A percentile compares a stretch with the other conserved stretches of the same genome.
Evolutionary conservation across 2,329 filamentous ascomycete species (phyloP).

Genomic region (Ophiosphaerella herpotricha): DNA sequence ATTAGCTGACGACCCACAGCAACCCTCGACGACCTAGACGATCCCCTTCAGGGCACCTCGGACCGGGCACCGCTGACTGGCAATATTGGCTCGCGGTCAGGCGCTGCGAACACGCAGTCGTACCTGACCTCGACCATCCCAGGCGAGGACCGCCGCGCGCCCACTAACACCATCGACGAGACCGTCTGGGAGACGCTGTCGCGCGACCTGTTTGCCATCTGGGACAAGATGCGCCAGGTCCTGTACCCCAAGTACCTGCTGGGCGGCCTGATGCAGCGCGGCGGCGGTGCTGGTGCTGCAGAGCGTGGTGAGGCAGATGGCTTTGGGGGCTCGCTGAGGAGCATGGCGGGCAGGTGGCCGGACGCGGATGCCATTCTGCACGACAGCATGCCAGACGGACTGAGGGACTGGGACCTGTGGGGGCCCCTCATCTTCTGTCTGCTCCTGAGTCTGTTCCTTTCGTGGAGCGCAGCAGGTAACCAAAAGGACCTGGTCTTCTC

Average conservation of each 20-base stretch:
- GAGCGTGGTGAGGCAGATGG: constrained; percentile 59
- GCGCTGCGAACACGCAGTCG: constrained; percentile 65
- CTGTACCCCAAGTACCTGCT: constrained; percentile 95
- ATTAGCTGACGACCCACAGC: constrained; percentile 54
- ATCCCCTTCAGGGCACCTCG: constrained; percentile 72
- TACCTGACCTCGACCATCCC: constrained; percentile 89
- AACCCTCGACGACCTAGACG: constrained; percentile 90
- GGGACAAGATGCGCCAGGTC: constrained; percentile 98
- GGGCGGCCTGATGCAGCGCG: constrained; percentile 64
- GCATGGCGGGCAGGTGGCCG: constrained; percentile 66
- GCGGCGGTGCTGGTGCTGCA: constrained; percentile 62
- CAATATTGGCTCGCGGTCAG: constrained; percentile 67
- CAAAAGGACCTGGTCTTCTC: constrained; percentile 92
- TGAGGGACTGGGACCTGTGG: constrained; percentile 98
- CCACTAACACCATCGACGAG: constrained; percentile 95
- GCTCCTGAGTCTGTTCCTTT: constrained; percentile 83
- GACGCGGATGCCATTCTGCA: constrained; percentile 69
- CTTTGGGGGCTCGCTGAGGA: constrained; percentile 54
- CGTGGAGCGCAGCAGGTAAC: constrained; percentile 74
- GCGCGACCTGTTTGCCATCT: constrained; percentile 87
- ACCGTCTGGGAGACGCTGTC: constrained; percentile 96
- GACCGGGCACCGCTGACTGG: constrained; percentile 81
- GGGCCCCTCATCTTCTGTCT: constrained; percentile 94
- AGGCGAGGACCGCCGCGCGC: constrained; percentile 88
- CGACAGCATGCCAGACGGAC: constrained; percentile 80